These are phyloP conservation scores for Leptoxyphium fumago DNA, from an alignment of 2,329 filamentous ascomycete species.

Conservation along the genomic window DNA sequence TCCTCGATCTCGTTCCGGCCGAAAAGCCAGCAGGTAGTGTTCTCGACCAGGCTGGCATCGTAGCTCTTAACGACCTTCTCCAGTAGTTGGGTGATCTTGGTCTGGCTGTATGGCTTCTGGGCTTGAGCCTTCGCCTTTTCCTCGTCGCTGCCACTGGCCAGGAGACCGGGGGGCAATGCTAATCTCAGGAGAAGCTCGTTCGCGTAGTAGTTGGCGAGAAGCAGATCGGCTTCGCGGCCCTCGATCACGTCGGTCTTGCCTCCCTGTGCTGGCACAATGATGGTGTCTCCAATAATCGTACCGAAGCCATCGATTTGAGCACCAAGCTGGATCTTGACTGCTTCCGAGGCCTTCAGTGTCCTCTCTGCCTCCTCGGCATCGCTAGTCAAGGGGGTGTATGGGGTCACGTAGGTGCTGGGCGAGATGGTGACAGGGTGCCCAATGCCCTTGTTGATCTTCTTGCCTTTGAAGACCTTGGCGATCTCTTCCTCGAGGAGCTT, in stretches of 20 bases:
- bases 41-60: slow-evolving; percentile 86
- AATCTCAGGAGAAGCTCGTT: slow-evolving; percentile 88
- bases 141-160: slow-evolving; percentile 74
- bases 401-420: slow-evolving; percentile 84
- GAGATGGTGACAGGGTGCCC: slow-evolving; percentile 91
- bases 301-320: slow-evolving; percentile 97
- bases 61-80: slow-evolving; percentile 88
- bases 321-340: slow-evolving; percentile 96
- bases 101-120: slow-evolving; percentile 69
- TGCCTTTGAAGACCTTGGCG: slow-evolving; percentile 92
- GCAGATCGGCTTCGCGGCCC: slow-evolving; percentile 69
- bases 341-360: slow-evolving; percentile 69
- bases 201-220: slow-evolving; percentile 84
- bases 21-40: slow-evolving; percentile 94
- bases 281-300: slow-evolving; percentile 87
- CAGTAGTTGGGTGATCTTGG: slow-evolving; percentile 71
- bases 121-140: slow-evolving; percentile 80
- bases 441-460: slow-evolving; percentile 91
- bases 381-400: slow-evolving; percentile 81
- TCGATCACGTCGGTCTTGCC: slow-evolving; percentile 43
- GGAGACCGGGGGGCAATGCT: slow-evolving; percentile 77
- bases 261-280: slow-evolving; percentile 45
- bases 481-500: slow-evolving; percentile 88
- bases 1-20: slow-evolving; percentile 96
- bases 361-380: slow-evolving; percentile 72